Evolutionary conservation across 768 basidiomycete genomes (phyloP).

Genomic region (Trametes cingulata): DNA sequence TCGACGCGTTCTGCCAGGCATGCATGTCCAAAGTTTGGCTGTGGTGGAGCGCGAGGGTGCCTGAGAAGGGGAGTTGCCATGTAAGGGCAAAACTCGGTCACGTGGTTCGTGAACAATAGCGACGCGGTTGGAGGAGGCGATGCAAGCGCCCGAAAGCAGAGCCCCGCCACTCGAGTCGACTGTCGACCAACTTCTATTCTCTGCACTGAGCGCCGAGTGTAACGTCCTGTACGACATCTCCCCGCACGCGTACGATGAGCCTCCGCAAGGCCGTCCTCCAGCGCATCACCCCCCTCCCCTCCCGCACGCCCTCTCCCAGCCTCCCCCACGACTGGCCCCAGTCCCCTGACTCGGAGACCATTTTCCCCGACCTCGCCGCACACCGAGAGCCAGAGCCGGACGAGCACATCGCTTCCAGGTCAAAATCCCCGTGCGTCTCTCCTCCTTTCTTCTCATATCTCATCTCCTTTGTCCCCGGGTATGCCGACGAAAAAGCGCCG

Average conservation of each 20-base stretch:
- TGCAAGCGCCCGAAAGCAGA: not conserved
- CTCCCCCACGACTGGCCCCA: slow-evolving; percentile 20
- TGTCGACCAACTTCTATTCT: too few species aligned
- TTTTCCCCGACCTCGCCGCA: slow-evolving; percentile 2
- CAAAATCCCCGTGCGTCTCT: slow-evolving; percentile 18
- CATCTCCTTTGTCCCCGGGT: not conserved
- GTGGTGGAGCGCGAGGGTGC: not conserved
- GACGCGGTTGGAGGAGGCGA: slow-evolving; percentile 16
- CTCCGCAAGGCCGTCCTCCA: slow-evolving; percentile 25
- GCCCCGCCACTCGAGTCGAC: not conserved
- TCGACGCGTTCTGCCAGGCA: too few species aligned
- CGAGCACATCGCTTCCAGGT: slow-evolving; percentile 14
- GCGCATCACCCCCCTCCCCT: slow-evolving; percentile 21
- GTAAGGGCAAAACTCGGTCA: slow-evolving; percentile 22
- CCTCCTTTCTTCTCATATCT: not conserved
- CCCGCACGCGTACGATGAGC: slow-evolving; percentile 12
- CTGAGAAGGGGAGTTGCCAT: not conserved
- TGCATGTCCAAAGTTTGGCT: not conserved
- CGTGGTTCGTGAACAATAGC: slow-evolving; percentile 3
- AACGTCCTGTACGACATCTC: not conserved
- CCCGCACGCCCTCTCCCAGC: slow-evolving; percentile 20
- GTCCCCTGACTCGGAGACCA: slow-evolving; percentile 9
- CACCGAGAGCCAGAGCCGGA: slow-evolving; percentile 14
- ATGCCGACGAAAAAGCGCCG: not conserved
- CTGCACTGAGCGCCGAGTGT: too few species aligned